Percentiles rank a stretch among this genome's conserved stretches.
phyloP scores from a whole-genome alignment of 768 basidiomycete genomes.

The Naganishia antarctica region DNA sequence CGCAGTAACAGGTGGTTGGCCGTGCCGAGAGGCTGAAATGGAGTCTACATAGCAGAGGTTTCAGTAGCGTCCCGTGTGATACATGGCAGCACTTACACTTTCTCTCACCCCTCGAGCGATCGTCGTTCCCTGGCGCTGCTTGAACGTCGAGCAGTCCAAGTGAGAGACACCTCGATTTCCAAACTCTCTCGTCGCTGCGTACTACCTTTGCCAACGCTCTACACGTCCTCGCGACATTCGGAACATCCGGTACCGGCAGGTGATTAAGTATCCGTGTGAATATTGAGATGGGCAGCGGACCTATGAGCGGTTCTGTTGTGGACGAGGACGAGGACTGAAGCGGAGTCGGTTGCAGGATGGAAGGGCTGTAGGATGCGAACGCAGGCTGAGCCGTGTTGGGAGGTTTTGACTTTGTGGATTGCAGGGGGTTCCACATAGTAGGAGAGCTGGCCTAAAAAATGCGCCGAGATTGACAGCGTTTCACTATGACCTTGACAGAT shows the following conservation, averaged over 20 bases:
- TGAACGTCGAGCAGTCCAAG: constrained; percentile 48
- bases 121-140: neutral
- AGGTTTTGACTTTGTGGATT: constrained; percentile 1
- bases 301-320: constrained; percentile 55
- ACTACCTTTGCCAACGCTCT: constrained; percentile 61
- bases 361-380: constrained; percentile 3
- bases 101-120: neutral
- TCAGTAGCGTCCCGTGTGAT: neutral
- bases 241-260: constrained; percentile 74
- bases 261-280: constrained; percentile 68
- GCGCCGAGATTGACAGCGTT: neutral
- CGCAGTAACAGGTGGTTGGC: constrained; percentile 1
- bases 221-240: constrained; percentile 65
- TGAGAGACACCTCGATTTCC: constrained; percentile 68
- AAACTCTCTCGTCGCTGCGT: constrained; percentile 65
- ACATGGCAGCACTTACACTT: neutral
- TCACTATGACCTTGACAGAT: too few species aligned
- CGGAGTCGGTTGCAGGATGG: constrained; percentile 44
- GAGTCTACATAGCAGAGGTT: neutral
- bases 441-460: neutral
- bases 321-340: constrained; percentile 23
- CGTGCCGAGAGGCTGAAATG: constrained; percentile 10
- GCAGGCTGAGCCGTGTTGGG: neutral
- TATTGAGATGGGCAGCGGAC: constrained; percentile 71
- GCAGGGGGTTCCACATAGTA: constrained; percentile 2